Conservation (phyloP, 2,329 filamentous ascomycete genomes). For the Trichoderma sp. region DNA sequence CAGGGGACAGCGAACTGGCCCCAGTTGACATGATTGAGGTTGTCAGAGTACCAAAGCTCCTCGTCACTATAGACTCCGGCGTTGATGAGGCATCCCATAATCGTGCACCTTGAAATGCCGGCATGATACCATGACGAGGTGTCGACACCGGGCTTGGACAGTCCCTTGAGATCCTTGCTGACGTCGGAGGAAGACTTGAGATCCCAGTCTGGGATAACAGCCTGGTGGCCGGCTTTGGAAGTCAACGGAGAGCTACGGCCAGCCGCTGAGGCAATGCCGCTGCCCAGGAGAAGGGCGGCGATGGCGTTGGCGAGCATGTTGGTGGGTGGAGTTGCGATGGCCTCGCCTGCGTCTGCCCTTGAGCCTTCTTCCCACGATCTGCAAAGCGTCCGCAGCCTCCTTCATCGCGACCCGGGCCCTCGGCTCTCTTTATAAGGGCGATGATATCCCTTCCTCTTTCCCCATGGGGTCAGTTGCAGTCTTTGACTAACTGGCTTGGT, state of each 20-base stretch:
- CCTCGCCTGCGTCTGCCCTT: not conserved
- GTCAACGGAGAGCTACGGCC: conserved; percentile 28
- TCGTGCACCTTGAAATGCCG: conserved; percentile 51
- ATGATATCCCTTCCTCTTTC: conserved; percentile 5
- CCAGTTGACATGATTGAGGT: conserved; percentile 47
- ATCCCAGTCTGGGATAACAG: conserved; percentile 50
- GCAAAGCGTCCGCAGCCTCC: not conserved
- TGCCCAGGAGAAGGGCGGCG: conserved; percentile 24
- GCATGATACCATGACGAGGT: conserved; percentile 56
- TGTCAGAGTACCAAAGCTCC: conserved; percentile 58
- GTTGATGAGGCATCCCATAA: conserved; percentile 60
- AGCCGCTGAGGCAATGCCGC: conserved; percentile 24
- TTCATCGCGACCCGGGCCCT: not conserved
- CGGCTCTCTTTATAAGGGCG: conserved; percentile 6
- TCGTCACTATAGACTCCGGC: conserved; percentile 55
- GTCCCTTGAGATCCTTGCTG: conserved; percentile 39
- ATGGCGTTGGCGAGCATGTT: conserved; percentile 26
- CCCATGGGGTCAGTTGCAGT: not conserved
- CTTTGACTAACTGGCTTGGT: not conserved
- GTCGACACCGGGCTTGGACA: conserved; percentile 50
- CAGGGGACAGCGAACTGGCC: conserved; percentile 57
- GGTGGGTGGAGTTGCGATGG: not conserved
- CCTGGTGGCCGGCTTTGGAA: conserved; percentile 36
- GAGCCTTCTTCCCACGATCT: conserved; percentile 1
- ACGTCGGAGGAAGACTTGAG: conserved; percentile 49